A percentile compares a stretch with the other conserved stretches of the same genome.
phyloP scores from a whole-genome alignment of 1,284 basidiomycete species.

The Cutaneotrichosporon spelunceum region DNA sequence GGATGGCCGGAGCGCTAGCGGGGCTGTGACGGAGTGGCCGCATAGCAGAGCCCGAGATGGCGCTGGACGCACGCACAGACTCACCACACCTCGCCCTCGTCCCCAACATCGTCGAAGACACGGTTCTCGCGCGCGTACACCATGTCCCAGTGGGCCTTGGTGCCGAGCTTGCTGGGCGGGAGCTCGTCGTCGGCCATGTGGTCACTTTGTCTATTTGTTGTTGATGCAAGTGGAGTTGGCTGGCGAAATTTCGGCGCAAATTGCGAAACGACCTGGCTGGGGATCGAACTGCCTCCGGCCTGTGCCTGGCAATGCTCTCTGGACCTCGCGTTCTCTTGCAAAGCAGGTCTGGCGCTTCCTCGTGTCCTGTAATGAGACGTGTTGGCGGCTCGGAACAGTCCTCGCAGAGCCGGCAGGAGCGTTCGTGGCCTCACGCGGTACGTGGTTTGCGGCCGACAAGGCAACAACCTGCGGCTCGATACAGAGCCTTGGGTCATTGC shows the following conservation, averaged over 20 bases:
- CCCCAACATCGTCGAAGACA: constrained; percentile 39
- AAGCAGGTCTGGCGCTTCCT: no score
- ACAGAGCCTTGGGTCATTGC: no score
- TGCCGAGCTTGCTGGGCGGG: constrained; percentile 49
- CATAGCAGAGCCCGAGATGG: background rate
- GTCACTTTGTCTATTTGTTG: background rate
- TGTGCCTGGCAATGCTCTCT: no score
- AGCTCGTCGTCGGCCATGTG: constrained; percentile 43
- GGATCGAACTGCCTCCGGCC: no score
- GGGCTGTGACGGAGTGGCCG: background rate
- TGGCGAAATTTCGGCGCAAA: background rate
- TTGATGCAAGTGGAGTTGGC: background rate
- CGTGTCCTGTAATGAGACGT: no score
- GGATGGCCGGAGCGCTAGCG: background rate
- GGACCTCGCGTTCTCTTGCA: no score
- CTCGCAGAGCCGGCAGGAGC: no score
- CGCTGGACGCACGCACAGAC: constrained; percentile 3
- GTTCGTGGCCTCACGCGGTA: no score
- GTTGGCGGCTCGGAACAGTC: no score
- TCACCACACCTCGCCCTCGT: constrained; percentile 46
- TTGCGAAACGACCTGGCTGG: background rate
- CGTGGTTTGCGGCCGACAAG: no score
- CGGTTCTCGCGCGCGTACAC: constrained; percentile 52
- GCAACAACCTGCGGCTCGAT: no score
- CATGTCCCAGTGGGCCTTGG: constrained; percentile 52